These are phyloP conservation scores for Jatropha podagrica DNA, from an alignment of 441 rosid species.

Conservation along the genomic window DNA sequence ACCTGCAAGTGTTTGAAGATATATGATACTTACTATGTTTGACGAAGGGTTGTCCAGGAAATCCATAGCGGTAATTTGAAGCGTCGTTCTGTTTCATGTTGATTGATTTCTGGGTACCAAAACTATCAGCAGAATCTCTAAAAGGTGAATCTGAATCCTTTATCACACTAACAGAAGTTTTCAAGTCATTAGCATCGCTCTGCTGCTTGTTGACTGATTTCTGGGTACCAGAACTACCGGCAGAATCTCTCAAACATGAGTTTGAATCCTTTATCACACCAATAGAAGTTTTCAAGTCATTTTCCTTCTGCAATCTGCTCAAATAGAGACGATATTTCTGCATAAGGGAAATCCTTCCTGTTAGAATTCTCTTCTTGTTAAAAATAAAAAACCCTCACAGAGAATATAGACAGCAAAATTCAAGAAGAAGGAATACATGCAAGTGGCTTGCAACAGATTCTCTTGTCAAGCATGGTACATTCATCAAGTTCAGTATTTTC, in stretches of 20 bases:
- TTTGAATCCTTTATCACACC: constrained; percentile 60
- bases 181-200: constrained; percentile 24
- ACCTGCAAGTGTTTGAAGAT: too few relatives aligned
- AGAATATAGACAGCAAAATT: neutral
- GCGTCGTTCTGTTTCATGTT: constrained; percentile 36
- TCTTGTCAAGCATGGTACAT: constrained; percentile 67
- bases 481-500: constrained; percentile 77
- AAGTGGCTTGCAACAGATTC: constrained; percentile 87
- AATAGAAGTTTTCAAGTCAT: constrained; percentile 43
- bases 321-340: constrained; percentile 97
- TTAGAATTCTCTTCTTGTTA: constrained; percentile 13
- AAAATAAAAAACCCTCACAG: neutral
- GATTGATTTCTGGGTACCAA: constrained; percentile 43
- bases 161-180: too few relatives aligned
- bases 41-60: constrained; percentile 26
- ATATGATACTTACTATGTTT: too few relatives aligned
- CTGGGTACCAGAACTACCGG: constrained; percentile 40
- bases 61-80: constrained; percentile 34
- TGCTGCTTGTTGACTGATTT: constrained; percentile 39
- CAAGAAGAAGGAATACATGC: constrained; percentile 52
- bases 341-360: constrained; percentile 21
- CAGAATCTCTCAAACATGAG: constrained; percentile 45
- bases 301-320: constrained; percentile 73
- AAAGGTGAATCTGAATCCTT: too few relatives aligned
- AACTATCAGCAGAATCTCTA: constrained; percentile 20